Percentiles rank a stretch among this genome's conserved stretches.
These are phyloP conservation scores for Cyberlindnera maritima DNA, from an alignment of 805 yeast species.

Conservation along the genomic window DNA sequence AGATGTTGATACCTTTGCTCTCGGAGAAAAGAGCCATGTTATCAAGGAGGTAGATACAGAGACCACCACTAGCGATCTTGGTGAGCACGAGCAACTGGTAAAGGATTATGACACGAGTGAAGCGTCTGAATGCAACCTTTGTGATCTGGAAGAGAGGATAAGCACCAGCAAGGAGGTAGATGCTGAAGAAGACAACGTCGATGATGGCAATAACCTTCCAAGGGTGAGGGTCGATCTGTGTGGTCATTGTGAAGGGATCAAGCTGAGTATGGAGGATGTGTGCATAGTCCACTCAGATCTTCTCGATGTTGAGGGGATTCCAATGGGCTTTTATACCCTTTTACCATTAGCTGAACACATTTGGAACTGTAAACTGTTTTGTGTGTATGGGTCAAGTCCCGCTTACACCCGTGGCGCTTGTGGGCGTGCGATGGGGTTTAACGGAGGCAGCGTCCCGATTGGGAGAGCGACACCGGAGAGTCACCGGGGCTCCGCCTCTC, in stretches of 20 bases:
- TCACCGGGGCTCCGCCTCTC: no score
- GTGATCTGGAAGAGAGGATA: background rate
- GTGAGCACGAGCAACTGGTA: background rate
- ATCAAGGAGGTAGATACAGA: background rate
- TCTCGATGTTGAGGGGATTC: no score
- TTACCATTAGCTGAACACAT: no score
- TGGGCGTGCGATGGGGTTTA: no score
- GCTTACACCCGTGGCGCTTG: background rate
- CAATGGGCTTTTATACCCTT: no score
- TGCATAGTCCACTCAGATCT: no score
- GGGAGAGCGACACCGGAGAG: no score
- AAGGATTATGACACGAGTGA: slow-evolving; percentile 1
- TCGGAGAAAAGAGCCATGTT: background rate
- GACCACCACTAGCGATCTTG: slow-evolving; percentile 1
- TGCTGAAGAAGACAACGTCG: background rate
- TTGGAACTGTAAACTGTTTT: no score
- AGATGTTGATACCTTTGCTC: background rate
- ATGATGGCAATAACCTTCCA: slow-evolving; percentile 3
- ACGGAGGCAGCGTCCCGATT: no score
- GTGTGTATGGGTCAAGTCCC: no score
- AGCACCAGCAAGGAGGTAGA: background rate
- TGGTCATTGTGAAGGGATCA: no score
- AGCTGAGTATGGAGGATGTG: no score
- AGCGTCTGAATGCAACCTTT: background rate
- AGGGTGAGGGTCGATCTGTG: background rate